Percentiles rank a stretch among this genome's conserved stretches.
Conservation (phyloP, 495 filamentous ascomycete genomes). For the Xylaria castorea region DNA sequence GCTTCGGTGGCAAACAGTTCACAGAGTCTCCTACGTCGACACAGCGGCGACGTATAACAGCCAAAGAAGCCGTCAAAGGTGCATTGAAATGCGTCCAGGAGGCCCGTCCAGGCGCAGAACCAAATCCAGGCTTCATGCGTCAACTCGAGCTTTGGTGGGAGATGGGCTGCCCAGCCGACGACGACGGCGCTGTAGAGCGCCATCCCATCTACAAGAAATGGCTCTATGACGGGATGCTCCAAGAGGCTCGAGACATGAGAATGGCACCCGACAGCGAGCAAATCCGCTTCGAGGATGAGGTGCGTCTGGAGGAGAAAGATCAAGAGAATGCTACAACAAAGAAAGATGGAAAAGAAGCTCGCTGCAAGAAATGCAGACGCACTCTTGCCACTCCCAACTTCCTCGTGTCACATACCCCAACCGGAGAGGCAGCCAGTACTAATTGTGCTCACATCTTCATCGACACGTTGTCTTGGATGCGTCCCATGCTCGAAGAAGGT, state of each 20-base stretch:
- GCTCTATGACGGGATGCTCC: slow-evolving; percentile 80
- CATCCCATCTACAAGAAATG: slow-evolving; percentile 84
- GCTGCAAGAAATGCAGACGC: slow-evolving; percentile 70
- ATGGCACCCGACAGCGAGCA: slow-evolving; percentile 69
- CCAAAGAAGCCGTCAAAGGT: slow-evolving; percentile 42
- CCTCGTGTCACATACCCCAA: slow-evolving; percentile 47
- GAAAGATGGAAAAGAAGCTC: slow-evolving; percentile 53
- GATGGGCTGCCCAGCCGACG: slow-evolving; percentile 76
- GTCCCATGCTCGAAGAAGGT: slow-evolving; percentile 74
- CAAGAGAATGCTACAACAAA: slow-evolving; percentile 16
- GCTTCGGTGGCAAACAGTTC: slow-evolving; percentile 43
- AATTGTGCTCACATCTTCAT: slow-evolving; percentile 85
- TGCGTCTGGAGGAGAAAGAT: slow-evolving; percentile 40
- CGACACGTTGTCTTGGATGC: slow-evolving; percentile 94
- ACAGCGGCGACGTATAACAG: slow-evolving; percentile 34
- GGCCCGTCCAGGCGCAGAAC: slow-evolving; percentile 75
- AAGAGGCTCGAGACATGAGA: slow-evolving; percentile 71
- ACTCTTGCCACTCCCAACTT: slow-evolving; percentile 53
- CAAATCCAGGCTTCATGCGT: slow-evolving; percentile 86
- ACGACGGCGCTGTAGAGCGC: slow-evolving; percentile 57
- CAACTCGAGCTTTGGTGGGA: slow-evolving; percentile 86
- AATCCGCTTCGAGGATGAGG: slow-evolving; percentile 86
- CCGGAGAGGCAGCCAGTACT: slow-evolving; percentile 22
- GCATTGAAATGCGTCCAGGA: slow-evolving; percentile 64
- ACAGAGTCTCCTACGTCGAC: slow-evolving; percentile 29